A percentile compares a stretch with the other conserved stretches of the same genome.
These are phyloP conservation scores for Starmerella bacillaris DNA, from an alignment of 805 yeast genomes.

Conservation along the genomic window DNA sequence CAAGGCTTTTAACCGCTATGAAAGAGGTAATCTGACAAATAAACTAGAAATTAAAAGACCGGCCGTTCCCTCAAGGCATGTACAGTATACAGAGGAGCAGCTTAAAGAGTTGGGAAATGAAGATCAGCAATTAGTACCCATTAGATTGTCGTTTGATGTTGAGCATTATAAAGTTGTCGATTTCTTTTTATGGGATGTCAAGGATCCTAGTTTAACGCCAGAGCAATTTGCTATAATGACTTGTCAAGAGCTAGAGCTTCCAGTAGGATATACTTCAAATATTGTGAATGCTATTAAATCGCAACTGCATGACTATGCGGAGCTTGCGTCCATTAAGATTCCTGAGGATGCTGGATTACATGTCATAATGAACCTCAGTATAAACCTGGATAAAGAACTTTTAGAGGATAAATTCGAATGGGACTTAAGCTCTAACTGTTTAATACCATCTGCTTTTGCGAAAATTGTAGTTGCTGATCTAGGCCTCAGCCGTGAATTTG, in stretches of 20 bases:
- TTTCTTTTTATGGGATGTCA: constrained; percentile 55
- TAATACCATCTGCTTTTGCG: constrained; percentile 77
- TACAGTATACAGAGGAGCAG: constrained; percentile 23
- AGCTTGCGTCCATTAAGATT: constrained; percentile 43
- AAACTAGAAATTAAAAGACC: constrained; percentile 23
- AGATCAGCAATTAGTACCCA: constrained; percentile 40
- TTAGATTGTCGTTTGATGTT: constrained; percentile 43
- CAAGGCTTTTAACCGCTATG: constrained; percentile 3
- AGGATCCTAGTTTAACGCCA: constrained; percentile 50
- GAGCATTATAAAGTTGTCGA: constrained; percentile 40
- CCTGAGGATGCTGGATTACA: constrained; percentile 52
- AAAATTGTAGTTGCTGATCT: constrained; percentile 63
- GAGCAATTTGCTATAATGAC: constrained; percentile 56
- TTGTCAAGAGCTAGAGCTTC: constrained; percentile 69
- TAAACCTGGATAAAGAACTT: constrained; percentile 63
- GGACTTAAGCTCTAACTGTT: constrained; percentile 39
- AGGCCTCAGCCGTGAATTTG: constrained; percentile 69
- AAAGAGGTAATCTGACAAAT: constrained; percentile 12
- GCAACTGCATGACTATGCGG: constrained; percentile 61
- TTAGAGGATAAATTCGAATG: constrained; percentile 90
- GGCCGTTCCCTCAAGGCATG: constrained; percentile 28
- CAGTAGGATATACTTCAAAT: constrained; percentile 39
- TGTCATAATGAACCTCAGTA: constrained; percentile 63
- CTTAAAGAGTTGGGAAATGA: constrained; percentile 26
- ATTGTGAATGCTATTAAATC: constrained; percentile 56